These are phyloP conservation scores for Thraustochytrium sp. DNA, from an alignment of 352 stramenopile genomes.

Conservation along the genomic window DNA sequence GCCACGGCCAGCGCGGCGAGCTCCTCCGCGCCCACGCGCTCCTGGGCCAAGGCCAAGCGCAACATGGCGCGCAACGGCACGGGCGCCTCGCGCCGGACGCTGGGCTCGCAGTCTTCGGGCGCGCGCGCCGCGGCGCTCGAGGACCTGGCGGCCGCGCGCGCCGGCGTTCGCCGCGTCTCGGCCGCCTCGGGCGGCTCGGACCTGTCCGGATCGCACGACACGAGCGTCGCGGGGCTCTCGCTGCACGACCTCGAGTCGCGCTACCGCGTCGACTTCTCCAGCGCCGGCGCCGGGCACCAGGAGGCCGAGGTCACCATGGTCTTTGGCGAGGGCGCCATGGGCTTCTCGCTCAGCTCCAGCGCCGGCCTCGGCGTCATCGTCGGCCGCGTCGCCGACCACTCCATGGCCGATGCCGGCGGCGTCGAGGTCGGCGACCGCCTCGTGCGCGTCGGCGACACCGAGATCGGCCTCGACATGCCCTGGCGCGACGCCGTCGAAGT, in stretches of 20 bases:
- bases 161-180: neutral
- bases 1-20: neutral
- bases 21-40: neutral
- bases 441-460: neutral
- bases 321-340: conserved; percentile 40
- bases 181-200: neutral
- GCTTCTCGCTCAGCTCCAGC: conserved; percentile 38
- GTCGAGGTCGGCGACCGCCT: conserved; percentile 36
- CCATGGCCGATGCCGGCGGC: conserved; percentile 24
- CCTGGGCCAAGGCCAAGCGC: neutral
- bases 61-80: neutral
- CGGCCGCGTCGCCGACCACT: conserved; percentile 24
- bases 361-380: conserved; percentile 32
- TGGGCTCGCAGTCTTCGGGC: neutral
- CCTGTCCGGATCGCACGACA: neutral
- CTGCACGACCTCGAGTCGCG: conserved; percentile 29
- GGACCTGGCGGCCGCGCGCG: neutral
- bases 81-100: neutral
- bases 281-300: neutral
- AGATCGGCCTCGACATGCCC: conserved; percentile 3
- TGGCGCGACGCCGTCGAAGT: conserved; percentile 34
- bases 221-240: neutral
- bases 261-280: neutral
- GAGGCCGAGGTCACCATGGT: conserved; percentile 28
- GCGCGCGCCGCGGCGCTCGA: neutral